Base-by-base conservation (phyloP, 495 filamentous ascomycete genomes). In the Tirmania nivea region DNA sequence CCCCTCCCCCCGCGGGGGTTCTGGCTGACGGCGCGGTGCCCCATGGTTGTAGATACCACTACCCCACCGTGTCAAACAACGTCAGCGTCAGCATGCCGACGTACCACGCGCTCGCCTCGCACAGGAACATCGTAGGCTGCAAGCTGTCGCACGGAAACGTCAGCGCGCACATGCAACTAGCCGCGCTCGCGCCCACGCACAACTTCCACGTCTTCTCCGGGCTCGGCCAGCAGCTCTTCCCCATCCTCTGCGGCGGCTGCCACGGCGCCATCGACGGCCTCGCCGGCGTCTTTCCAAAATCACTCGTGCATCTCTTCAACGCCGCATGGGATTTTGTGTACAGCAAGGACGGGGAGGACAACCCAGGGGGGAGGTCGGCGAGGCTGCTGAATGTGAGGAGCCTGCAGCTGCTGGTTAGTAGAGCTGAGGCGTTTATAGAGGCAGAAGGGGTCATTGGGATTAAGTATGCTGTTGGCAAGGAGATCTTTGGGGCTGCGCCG, bases 221-320 rank as follows among this genome's bases (percentile, higher is more conserved):
- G 5, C 69, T 83, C 17, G 78, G 79, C 0, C 79, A 81, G 61
- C 79, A 83, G 58, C 67, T 81, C 0, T 72, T 79, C 1, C 75
- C 79, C 0, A 71, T 76, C 12, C 63, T 81, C 3, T 54, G 69
- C n/a, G 67, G 80, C 8, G 78, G 78, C 37, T 72, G 71, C 16
- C 75, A 70, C 1, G 79, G 78, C 12, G 74, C 77, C 1, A 80
- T 83, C 52, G 79, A 81, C 54, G 79, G 78, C 7, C 66, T 78
- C 35, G 74, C 78, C 0, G 76, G 71, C 0, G 72, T 78, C 65
- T 81, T 74, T 63, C 79, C 79, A 4, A 74, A 73, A 55, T 73
- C 69, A 0, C 72, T 81, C 0, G 75, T 79, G 11, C 60, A 67
- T 19, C 60, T 83, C 1, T 78, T 73, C 59, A 58, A 68, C 1